Evolutionary conservation across 2,329 filamentous ascomycete species (phyloP).

Genomic region (Trichophyton benhamiae): DNA sequence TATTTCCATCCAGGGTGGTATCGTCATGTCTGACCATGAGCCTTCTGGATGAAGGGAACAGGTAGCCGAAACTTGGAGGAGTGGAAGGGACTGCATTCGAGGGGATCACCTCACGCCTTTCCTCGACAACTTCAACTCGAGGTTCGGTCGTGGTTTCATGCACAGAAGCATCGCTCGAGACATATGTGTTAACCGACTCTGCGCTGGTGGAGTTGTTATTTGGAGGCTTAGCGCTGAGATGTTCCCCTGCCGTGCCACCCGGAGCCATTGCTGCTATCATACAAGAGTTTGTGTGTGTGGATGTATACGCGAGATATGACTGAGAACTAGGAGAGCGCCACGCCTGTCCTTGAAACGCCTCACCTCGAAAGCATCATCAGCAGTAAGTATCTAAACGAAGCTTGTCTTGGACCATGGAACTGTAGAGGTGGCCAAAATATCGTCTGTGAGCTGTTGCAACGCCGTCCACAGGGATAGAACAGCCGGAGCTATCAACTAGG

Average conservation of each 20-base stretch:
- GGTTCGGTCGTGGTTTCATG: conserved; percentile 37
- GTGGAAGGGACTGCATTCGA: conserved; percentile 62
- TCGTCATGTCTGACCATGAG: conserved; percentile 83
- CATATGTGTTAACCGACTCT: conserved; percentile 65
- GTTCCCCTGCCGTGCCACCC: background rate
- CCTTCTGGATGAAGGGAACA: conserved; percentile 76
- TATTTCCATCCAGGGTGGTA: conserved; percentile 79
- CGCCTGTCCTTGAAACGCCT: background rate
- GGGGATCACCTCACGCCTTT: conserved; percentile 48
- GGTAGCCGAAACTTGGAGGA: conserved; percentile 65
- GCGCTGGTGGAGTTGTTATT: background rate
- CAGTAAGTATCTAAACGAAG: background rate
- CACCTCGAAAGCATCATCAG: background rate
- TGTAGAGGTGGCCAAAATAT: background rate
- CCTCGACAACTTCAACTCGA: conserved; percentile 39
- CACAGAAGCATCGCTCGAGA: conserved; percentile 56
- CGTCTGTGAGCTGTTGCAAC: background rate
- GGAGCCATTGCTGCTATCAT: background rate
- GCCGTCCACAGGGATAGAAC: background rate
- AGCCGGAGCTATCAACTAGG: background rate
- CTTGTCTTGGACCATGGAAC: background rate
- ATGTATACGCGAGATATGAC: background rate
- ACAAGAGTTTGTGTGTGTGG: background rate
- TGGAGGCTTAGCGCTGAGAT: background rate
- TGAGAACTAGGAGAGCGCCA: background rate